phyloP scores from a whole-genome alignment of 768 basidiomycete genomes.

The Vararia minispora region DNA sequence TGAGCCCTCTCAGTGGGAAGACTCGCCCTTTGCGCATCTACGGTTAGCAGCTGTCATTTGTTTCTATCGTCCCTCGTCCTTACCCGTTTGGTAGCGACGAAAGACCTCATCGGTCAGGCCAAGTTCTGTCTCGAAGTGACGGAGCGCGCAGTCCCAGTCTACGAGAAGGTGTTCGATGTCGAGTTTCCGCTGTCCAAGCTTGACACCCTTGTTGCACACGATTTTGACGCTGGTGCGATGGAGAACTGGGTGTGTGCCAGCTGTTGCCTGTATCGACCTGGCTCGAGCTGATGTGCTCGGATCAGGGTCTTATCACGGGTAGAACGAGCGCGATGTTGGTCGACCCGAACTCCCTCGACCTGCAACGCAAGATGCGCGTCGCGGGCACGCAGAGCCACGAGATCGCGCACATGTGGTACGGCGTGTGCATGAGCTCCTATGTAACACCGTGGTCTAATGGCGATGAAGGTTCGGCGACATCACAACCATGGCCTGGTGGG shows the following conservation, averaged over 20 bases:
- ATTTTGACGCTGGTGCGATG: slow-evolving; percentile 89
- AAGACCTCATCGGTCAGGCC: slow-evolving; percentile 74
- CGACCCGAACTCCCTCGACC: slow-evolving; percentile 64
- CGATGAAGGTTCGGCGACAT: slow-evolving; percentile 75
- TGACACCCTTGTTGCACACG: slow-evolving; percentile 82
- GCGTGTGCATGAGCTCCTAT: not conserved
- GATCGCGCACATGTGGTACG: slow-evolving; percentile 74
- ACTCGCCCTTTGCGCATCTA: slow-evolving; percentile 79
- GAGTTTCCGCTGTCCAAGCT: slow-evolving; percentile 91
- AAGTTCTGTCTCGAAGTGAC: slow-evolving; percentile 86
- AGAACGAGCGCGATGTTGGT: slow-evolving; percentile 72
- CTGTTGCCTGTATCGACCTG: not conserved
- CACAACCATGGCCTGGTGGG: slow-evolving; percentile 92
- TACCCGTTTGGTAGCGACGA: slow-evolving; percentile 42
- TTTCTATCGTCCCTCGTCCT: not conserved
- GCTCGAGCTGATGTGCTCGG: not conserved
- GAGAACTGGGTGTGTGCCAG: slow-evolving; percentile 61
- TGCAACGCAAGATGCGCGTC: slow-evolving; percentile 69
- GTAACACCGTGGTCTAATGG: slow-evolving; percentile 9
- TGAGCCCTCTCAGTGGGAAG: slow-evolving; percentile 70
- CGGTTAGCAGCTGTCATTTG: slow-evolving; percentile 28
- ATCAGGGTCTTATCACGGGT: slow-evolving; percentile 76
- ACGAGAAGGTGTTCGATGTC: slow-evolving; percentile 87
- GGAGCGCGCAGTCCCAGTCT: slow-evolving; percentile 70
- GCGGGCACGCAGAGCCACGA: slow-evolving; percentile 77